These are phyloP conservation scores for Alternaria conjuncta DNA, from an alignment of 2,329 filamentous ascomycete genomes.

Conservation along the genomic window DNA sequence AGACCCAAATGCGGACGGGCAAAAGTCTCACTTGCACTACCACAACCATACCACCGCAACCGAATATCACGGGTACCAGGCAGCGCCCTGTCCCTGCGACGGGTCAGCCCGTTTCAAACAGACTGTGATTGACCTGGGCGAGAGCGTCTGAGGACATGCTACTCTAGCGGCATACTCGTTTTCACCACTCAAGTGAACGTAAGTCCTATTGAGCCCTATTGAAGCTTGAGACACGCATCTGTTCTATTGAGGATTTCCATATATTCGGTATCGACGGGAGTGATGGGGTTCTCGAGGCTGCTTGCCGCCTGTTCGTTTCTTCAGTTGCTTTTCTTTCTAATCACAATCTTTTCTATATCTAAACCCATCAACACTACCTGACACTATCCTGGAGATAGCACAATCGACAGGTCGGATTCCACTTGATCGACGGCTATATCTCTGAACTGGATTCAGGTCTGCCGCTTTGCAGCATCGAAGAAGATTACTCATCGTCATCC, in stretches of 20 bases:
- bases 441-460: not conserved
- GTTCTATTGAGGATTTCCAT: constrained; percentile 10
- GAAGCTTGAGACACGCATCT: constrained; percentile 22
- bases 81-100: constrained; percentile 2
- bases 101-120: constrained; percentile 10
- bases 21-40: constrained; percentile 23
- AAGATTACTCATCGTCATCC: not conserved
- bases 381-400: constrained; percentile 2
- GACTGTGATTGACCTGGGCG: constrained; percentile 3
- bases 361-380: not conserved
- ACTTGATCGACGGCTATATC: not conserved
- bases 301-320: not conserved
- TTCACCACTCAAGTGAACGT: constrained; percentile 19
- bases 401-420: not conserved
- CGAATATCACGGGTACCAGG: not conserved
- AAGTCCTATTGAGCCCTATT: constrained; percentile 34
- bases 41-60: constrained; percentile 10
- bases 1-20: constrained; percentile 37
- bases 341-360: not conserved
- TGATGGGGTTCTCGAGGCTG: not conserved
- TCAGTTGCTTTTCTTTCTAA: not conserved
- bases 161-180: constrained; percentile 4
- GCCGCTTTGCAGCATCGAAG: not conserved
- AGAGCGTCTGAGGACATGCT: not conserved
- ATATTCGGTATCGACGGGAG: not conserved